phyloP scores from a whole-genome alignment of 768 basidiomycete species.

The Dacryopinax primogenitus region DNA sequence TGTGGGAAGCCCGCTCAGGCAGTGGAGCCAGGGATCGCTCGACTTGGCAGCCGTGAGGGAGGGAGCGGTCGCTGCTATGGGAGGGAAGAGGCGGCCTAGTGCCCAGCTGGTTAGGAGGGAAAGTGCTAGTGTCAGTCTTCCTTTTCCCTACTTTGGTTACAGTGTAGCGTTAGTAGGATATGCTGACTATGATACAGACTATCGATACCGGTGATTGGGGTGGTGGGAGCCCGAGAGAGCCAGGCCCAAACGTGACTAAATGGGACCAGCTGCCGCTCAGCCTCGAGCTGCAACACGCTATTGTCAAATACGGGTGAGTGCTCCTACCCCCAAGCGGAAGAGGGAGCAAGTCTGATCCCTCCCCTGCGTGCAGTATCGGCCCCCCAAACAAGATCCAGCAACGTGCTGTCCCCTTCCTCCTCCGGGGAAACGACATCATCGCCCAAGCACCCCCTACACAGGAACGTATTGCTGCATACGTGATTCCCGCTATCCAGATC shows the following conservation, averaged over 20 bases:
- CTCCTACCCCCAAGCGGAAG: slow-evolving; percentile 12
- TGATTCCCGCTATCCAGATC: slow-evolving; percentile 79
- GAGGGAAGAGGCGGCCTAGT: slow-evolving; percentile 16
- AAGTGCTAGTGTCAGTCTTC: slow-evolving; percentile 28
- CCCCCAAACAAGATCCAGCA: slow-evolving; percentile 99
- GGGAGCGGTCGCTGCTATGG: slow-evolving; percentile 5
- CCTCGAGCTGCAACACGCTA: slow-evolving; percentile 73
- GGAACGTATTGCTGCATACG: slow-evolving; percentile 94
- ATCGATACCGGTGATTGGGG: slow-evolving; percentile 45
- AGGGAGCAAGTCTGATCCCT: background rate
- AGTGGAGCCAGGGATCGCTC: background rate
- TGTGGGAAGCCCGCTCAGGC: background rate
- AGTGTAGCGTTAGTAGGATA: background rate
- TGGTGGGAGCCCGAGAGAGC: slow-evolving; percentile 42
- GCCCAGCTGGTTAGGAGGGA: slow-evolving; percentile 10
- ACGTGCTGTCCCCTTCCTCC: slow-evolving; percentile 85
- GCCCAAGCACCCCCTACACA: slow-evolving; percentile 98
- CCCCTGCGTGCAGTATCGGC: slow-evolving; percentile 49
- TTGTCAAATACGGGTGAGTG: slow-evolving; percentile 84
- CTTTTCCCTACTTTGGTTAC: slow-evolving; percentile 11
- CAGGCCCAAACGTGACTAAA: slow-evolving; percentile 74
- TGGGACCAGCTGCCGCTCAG: slow-evolving; percentile 88
- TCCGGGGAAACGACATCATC: slow-evolving; percentile 90
- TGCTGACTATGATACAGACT: slow-evolving; percentile 31
- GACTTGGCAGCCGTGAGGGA: background rate